Evolutionary conservation across 2,329 filamentous ascomycete species (phyloP).

Genomic region (Grosmannia huntii): DNA sequence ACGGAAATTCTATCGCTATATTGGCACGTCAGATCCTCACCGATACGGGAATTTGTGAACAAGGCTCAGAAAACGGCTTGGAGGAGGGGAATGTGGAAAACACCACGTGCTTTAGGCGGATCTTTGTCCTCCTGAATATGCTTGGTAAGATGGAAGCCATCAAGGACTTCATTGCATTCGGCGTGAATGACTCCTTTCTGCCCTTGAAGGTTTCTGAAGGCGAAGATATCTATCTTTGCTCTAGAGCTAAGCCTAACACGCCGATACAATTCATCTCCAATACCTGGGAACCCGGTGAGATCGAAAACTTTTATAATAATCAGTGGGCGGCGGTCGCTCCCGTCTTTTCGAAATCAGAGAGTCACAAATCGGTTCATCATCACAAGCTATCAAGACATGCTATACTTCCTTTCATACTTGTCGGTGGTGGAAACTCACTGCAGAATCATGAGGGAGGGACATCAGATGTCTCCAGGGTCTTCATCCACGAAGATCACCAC

Average conservation of each 20-base stretch:
- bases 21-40: neutral
- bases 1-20: neutral
- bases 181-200: neutral
- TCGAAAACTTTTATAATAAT: neutral
- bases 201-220: neutral
- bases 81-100: neutral
- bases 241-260: neutral
- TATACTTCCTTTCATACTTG: neutral
- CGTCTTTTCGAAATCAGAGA: neutral
- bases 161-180: neutral
- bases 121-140: neutral
- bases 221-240: neutral
- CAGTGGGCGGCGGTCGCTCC: neutral
- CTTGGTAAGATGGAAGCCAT: neutral
- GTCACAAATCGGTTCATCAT: neutral
- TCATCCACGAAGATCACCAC: neutral
- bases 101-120: neutral
- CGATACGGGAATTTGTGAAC: neutral
- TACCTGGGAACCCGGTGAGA: neutral
- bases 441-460: neutral
- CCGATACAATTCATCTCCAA: neutral
- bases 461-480: neutral
- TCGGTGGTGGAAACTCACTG: neutral
- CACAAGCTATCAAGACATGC: neutral
- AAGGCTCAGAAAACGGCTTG: neutral